These are phyloP conservation scores for Arabis hirsuta DNA, from an alignment of 345 rosid genomes.

Conservation along the genomic window DNA sequence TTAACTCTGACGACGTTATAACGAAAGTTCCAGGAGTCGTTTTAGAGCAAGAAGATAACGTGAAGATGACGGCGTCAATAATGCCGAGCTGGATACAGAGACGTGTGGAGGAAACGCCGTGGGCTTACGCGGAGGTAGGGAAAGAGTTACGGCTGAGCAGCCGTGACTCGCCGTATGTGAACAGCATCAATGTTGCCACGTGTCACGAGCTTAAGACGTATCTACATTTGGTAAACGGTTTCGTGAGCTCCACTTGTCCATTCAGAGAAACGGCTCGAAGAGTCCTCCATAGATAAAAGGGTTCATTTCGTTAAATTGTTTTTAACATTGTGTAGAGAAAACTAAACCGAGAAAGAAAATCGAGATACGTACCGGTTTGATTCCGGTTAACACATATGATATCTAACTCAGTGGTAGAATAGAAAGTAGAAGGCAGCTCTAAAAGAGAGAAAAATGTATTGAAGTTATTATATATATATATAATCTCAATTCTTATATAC, in stretches of 20 bases:
- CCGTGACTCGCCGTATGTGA: conserved; percentile 65
- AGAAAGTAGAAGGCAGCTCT: conserved; percentile 19
- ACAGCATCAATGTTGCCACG: conserved; percentile 59
- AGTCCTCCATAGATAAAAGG: conserved; percentile 39
- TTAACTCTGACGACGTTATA: conserved; percentile 80
- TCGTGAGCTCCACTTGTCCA: conserved; percentile 77
- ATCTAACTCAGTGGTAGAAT: conserved; percentile 23
- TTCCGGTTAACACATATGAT: conserved; percentile 7
- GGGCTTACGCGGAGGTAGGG: conserved; percentile 86
- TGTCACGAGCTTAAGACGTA: conserved; percentile 90
- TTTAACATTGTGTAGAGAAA: not conserved
- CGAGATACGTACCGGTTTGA: conserved; percentile 10
- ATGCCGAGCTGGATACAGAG: conserved; percentile 64
- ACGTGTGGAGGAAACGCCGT: conserved; percentile 63
- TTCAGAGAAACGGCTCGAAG: conserved; percentile 59
- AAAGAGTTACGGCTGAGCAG: conserved; percentile 74
- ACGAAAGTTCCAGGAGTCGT: conserved; percentile 93
- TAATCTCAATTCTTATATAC: conserved; percentile 1
- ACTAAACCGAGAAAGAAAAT: conserved; percentile 24
- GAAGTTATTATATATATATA: conserved; percentile 3
- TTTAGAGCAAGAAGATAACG: conserved; percentile 45
- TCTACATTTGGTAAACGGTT: conserved; percentile 66
- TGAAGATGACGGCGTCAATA: conserved; percentile 31
- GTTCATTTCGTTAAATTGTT: not conserved
- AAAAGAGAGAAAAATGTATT: conserved; percentile 15